Percentiles rank a stretch among this genome's conserved stretches.
Evolutionary conservation across 108 stramenopile species (phyloP).

Genomic region (Pinguiococcus pyrenoidosus): DNA sequence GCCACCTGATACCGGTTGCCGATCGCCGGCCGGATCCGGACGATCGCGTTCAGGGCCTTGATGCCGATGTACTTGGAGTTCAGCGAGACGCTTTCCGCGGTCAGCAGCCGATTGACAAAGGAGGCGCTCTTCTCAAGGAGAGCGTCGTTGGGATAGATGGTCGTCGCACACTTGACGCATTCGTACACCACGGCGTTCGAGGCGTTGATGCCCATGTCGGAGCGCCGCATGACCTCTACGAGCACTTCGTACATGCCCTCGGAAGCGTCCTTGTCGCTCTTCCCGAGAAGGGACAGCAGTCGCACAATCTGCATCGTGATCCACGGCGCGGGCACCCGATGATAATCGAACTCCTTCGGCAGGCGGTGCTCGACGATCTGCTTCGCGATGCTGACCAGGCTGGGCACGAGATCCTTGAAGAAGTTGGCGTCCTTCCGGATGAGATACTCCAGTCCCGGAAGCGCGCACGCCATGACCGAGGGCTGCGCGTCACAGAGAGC

Average conservation of each 20-base stretch:
- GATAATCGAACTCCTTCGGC: constrained; percentile 94
- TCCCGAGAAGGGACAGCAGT: constrained; percentile 75
- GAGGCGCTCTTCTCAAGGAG: constrained; percentile 91
- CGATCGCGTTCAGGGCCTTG: constrained; percentile 86
- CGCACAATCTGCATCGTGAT: constrained; percentile 89
- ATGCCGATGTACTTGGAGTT: constrained; percentile 96
- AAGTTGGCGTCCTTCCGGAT: too few species aligned
- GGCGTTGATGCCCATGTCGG: constrained; percentile 95
- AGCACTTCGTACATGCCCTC: constrained; percentile 95
- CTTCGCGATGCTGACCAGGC: constrained; percentile 80
- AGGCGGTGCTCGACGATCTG: constrained; percentile 93
- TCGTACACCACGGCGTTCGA: constrained; percentile 98
- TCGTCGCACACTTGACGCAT: constrained; percentile 79
- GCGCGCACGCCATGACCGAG: too few species aligned
- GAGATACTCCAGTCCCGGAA: too few species aligned
- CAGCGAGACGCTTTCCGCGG: too few species aligned
- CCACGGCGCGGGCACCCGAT: constrained; percentile 97
- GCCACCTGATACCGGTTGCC: constrained; percentile 92
- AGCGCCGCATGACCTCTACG: constrained; percentile 77
- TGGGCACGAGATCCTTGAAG: constrained; percentile 80
- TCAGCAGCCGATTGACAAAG: too few species aligned
- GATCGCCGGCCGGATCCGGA: constrained; percentile 83
- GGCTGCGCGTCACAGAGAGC: too few species aligned
- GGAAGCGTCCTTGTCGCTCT: constrained; percentile 21
- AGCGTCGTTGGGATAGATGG: constrained; percentile 87